Percentiles rank a stretch among this genome's conserved stretches.
Evolutionary conservation across 495 filamentous ascomycete species (phyloP).

Genomic region (Thermochaetoides thermophila): DNA sequence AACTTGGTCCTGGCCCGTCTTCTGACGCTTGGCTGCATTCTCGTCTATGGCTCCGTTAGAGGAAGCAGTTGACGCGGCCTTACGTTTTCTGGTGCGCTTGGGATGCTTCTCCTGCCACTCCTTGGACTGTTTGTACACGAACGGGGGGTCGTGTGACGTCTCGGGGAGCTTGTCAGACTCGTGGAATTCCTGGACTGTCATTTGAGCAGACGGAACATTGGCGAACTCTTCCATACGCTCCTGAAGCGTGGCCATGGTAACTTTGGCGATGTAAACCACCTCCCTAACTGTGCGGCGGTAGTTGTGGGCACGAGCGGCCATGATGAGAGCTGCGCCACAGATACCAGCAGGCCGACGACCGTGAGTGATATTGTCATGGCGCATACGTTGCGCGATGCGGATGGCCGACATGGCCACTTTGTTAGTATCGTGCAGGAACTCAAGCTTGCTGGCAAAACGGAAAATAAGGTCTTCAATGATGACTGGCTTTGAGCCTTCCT

Average conservation of each 20-base stretch:
- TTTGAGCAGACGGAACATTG: constrained; percentile 55
- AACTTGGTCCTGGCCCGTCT: constrained; percentile 8
- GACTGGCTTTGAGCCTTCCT: constrained; percentile 38
- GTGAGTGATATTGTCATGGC: constrained; percentile 85
- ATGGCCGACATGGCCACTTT: constrained; percentile 76
- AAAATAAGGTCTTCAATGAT: constrained; percentile 76
- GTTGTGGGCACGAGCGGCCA: constrained; percentile 95
- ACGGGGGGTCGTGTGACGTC: constrained; percentile 58
- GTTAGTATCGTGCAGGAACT: constrained; percentile 64
- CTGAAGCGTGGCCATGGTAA: constrained; percentile 77
- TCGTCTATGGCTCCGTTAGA: constrained; percentile 14
- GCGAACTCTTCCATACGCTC: constrained; percentile 84
- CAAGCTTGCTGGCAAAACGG: constrained; percentile 75
- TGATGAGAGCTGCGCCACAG: constrained; percentile 83
- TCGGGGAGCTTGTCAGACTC: constrained; percentile 37
- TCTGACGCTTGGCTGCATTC: constrained; percentile 9
- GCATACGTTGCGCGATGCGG: constrained; percentile 79
- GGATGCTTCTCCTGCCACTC: constrained; percentile 35
- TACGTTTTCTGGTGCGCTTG: constrained; percentile 29
- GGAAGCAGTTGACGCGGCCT: constrained; percentile 11
- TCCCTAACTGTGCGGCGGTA: constrained; percentile 83
- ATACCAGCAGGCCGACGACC: constrained; percentile 88
- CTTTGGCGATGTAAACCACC: constrained; percentile 91
- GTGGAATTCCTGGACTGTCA: constrained; percentile 81
- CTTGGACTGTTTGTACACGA: constrained; percentile 49